phyloP scores from a whole-genome alignment of 495 filamentous ascomycete species.

The Friedmanniomyces simplex region DNA sequence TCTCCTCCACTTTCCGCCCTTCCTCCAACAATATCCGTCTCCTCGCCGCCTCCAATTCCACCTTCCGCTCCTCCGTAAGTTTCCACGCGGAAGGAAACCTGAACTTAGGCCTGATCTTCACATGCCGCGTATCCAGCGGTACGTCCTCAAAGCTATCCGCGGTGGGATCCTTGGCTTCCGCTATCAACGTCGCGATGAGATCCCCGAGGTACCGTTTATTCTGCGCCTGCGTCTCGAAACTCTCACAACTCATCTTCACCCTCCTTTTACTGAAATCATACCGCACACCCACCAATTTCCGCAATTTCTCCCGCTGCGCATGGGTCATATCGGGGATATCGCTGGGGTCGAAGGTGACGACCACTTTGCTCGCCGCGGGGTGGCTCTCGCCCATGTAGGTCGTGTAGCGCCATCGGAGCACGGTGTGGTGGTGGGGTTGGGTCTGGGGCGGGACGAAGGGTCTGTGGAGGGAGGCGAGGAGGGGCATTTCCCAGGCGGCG shows the following conservation, averaged over 20 bases:
- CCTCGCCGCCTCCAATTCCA: conserved; percentile 51
- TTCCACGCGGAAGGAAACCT: conserved; percentile 75
- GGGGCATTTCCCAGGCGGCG: conserved; percentile 91
- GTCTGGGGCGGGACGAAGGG: conserved; percentile 61
- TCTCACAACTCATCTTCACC: conserved; percentile 84
- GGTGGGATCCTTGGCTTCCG: conserved; percentile 54
- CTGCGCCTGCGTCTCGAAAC: conserved; percentile 73
- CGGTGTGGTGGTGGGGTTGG: conserved; percentile 31
- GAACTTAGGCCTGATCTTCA: conserved; percentile 54
- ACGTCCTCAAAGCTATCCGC: conserved; percentile 79
- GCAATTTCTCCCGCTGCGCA: conserved; percentile 64
- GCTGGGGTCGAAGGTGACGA: conserved; percentile 68
- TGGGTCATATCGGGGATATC: conserved; percentile 58
- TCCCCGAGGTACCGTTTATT: conserved; percentile 93
- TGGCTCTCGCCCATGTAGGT: conserved; percentile 91
- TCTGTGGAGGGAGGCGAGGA: conserved; percentile 69
- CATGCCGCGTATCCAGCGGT: conserved; percentile 81
- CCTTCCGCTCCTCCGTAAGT: conserved; percentile 57
- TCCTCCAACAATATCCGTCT: conserved; percentile 40
- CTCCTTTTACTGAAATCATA: conserved; percentile 82
- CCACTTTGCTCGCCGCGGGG: conserved; percentile 84
- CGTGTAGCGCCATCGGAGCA: conserved; percentile 90
- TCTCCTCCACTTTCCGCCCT: conserved; percentile 35
- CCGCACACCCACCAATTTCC: conserved; percentile 76
- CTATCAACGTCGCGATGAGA: conserved; percentile 58